Base-by-base conservation (phyloP, 371 early-diverging fungal species). In the Mucor saturninus region DNA sequence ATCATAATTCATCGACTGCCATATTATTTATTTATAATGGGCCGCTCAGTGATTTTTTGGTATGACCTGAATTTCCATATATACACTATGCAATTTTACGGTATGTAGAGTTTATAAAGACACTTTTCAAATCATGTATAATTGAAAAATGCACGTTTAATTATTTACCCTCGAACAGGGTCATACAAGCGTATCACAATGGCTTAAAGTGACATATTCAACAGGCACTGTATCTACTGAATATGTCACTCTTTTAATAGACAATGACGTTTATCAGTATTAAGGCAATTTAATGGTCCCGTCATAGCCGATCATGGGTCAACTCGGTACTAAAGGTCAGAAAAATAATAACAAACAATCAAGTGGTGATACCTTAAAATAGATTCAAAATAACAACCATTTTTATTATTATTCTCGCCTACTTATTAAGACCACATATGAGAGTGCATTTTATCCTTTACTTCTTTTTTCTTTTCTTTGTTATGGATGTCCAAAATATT, bases 391-490 rank as follows among this genome's bases (percentile, higher is more conserved):
- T 35, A 35, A 35, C 35, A 35, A 35, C 35, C 15, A 15, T 9
- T 48, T 21, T 21, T 35, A 35, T 35, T 35, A 35, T 35, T 35
- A 6, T 35, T 35, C 8, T 0, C 6, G 35, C 35, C 6, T 35
- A 48, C 35, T 35, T 35, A 35, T 35, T 35, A 1, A 0, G 35
- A 35, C 8, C 1, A 21, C 21, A 21, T 13, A 11, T 54, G 29
- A 38, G 55, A 43, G 30, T 56, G 56, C 39, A 40, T 39, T 42
- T 56, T 3, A 10, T 32, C 7, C 7, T 32, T 30, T 53, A 42
- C 31, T 21, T 53, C 52, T 35, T 8, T 35, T 35, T 35, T 35
- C 35, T 35, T 35, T 35, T 35, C 35, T 35, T 35, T 35, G 35
- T 35, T 8, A 4, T 21, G 21, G 21, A 21, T 21, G 21, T 21